phyloP scores from a whole-genome alignment of 2,329 filamentous ascomycete genomes.

The Colletotrichum brevisporum region DNA sequence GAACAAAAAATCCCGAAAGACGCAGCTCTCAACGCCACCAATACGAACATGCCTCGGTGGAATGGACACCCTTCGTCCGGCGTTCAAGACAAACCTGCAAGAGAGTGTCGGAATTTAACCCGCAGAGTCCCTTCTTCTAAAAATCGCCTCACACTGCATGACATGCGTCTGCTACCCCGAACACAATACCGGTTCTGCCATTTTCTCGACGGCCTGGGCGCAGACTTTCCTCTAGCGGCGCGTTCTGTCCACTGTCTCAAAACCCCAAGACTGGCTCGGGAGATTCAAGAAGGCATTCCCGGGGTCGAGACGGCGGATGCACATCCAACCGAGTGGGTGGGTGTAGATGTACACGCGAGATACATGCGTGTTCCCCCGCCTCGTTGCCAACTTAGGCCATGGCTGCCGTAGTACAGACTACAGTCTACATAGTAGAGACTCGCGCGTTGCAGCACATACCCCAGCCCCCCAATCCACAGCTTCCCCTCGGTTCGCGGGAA shows the following conservation, averaged over 20 bases:
- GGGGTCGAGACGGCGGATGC: slow-evolving; percentile 8
- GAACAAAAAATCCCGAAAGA: too few relatives aligned
- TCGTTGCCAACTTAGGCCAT: slow-evolving; percentile 25
- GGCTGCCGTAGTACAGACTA: slow-evolving; percentile 20
- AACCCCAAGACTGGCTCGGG: background rate
- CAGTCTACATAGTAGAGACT: slow-evolving; percentile 11
- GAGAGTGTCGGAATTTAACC: background rate
- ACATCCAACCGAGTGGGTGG: slow-evolving; percentile 22
- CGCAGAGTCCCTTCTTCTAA: background rate
- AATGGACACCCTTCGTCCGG: too few relatives aligned
- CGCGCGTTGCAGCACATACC: slow-evolving; percentile 21
- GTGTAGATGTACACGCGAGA: slow-evolving; percentile 21
- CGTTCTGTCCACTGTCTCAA: slow-evolving; percentile 1
- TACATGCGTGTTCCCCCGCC: slow-evolving; percentile 30
- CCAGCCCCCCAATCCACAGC: slow-evolving; percentile 18
- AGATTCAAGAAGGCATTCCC: slow-evolving; percentile 10
- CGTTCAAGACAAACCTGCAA: too few relatives aligned
- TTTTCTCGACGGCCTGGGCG: background rate
- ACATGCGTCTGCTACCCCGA: background rate
- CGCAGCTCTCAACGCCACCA: too few relatives aligned
- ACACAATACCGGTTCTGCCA: background rate
- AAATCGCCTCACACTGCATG: background rate
- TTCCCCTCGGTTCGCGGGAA: slow-evolving; percentile 8
- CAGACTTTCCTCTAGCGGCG: slow-evolving; percentile 5
- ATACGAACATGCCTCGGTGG: too few relatives aligned